A percentile compares a stretch with the other conserved stretches of the same genome.
Evolutionary conservation across 2,329 filamentous ascomycete genomes (phyloP).

Genomic region (Fusarium sp.): DNA sequence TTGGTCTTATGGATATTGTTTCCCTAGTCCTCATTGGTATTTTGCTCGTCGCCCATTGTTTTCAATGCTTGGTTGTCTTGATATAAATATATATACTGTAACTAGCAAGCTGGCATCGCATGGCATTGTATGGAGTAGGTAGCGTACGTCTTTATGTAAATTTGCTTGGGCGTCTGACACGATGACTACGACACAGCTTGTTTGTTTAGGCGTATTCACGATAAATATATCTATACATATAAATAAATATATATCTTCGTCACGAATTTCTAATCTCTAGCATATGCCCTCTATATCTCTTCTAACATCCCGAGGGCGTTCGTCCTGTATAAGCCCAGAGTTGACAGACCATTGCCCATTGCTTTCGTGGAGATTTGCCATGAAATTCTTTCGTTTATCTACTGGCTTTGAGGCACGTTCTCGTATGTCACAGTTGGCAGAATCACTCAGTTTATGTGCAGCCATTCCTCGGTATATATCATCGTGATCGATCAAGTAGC

Average conservation of each 20-base stretch:
- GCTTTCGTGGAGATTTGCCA: no score
- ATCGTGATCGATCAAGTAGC: slow-evolving; percentile 10
- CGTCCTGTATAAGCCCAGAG: no score
- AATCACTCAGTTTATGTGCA: slow-evolving; percentile 11
- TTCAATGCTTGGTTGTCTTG: neutral
- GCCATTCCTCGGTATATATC: neutral
- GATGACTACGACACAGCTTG: slow-evolving; percentile 5
- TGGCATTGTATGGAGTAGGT: slow-evolving; percentile 35
- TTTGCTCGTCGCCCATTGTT: neutral
- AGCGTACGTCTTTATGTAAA: slow-evolving; percentile 22
- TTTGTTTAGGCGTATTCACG: neutral
- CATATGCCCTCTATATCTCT: no score
- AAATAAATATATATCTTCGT: no score
- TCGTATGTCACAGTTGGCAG: neutral
- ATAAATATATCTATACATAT: slow-evolving; percentile 13
- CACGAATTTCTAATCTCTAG: no score
- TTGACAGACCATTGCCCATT: no score
- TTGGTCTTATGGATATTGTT: neutral
- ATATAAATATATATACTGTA: slow-evolving; percentile 11
- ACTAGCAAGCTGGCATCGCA: slow-evolving; percentile 29
- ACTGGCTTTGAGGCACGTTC: neutral
- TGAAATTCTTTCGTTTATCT: no score
- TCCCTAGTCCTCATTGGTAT: neutral
- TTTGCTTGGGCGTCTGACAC: slow-evolving; percentile 12
- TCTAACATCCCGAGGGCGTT: no score